Conservation (phyloP, 805 yeast genomes). For the Yamadazyma takamatsuzukensis region DNA sequence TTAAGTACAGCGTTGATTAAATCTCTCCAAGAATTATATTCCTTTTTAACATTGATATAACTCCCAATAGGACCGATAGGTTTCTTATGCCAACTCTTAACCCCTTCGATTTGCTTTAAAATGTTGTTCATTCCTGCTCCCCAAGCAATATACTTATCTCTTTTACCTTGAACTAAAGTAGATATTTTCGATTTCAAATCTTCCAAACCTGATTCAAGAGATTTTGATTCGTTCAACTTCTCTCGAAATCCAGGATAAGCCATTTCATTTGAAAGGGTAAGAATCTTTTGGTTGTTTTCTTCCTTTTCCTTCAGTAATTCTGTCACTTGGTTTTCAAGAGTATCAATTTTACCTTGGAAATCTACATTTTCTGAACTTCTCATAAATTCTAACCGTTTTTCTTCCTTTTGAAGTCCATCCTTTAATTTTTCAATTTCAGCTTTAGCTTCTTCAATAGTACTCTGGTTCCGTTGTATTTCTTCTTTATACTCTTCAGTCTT, state of each 20-base stretch:
- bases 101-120: conserved; percentile 37
- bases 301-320: too few relatives aligned
- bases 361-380: conserved; percentile 44
- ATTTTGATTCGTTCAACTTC: too few relatives aligned
- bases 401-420: conserved; percentile 28
- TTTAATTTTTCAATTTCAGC: conserved; percentile 19
- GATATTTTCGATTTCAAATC: conserved; percentile 10
- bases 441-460: conserved; percentile 17
- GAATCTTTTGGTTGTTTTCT: too few relatives aligned
- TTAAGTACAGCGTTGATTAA: conserved; percentile 56
- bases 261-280: too few relatives aligned
- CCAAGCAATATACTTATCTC: conserved; percentile 46
- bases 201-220: too few relatives aligned
- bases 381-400: conserved; percentile 33
- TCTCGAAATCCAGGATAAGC: too few relatives aligned
- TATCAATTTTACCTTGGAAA: conserved; percentile 15
- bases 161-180: conserved; percentile 17
- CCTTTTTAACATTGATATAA: conserved; percentile 52
- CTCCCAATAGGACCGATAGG: conserved; percentile 86
- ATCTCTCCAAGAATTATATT: conserved; percentile 53
- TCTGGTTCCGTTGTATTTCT: conserved; percentile 6
- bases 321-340: too few relatives aligned
- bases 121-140: conserved; percentile 43
- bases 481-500: conserved; percentile 10
- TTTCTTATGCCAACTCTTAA: conserved; percentile 27